Evolutionary conservation across 345 rosid species (phyloP), one percentile per base, ranked within the genome.

Genomic region (Anacardium occidentale): DNA sequence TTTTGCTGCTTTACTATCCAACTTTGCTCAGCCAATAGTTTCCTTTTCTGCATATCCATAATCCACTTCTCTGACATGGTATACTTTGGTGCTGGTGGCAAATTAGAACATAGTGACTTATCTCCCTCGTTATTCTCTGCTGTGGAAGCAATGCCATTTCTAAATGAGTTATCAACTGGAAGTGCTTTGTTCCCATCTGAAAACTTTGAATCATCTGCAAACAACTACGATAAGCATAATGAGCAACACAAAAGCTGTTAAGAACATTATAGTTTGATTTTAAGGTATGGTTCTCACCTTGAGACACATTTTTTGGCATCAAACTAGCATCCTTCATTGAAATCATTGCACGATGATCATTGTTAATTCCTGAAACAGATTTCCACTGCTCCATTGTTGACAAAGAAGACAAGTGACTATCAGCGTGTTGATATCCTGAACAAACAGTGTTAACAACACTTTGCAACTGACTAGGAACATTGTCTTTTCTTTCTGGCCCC

Each of bases 51-150:
- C 68, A 77, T 82, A 83, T 88, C 88, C 83, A 83, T 78, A 65
- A 93, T 79, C 98, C 97, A 93, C 62, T 88, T 93, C 83, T 93
- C 94, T 64, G 82, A 85, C 94, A 88, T 89, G 32, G 97, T 91
- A 74, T 80, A 79, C 85, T 84, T 89, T 50, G 93, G 93, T 66
- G 87, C 73, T 52, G 82, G 87, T 51, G 68, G 81, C 20, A 77
- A 58, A 74, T 79, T 84, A 66, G 69, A 55, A 76, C 79, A 68
- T 56, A 78, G 74, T 48, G 82, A 79, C 69, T 68, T 85, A 71
- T 79, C 91, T 74, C 84, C 93, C 73, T 79, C 88, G 14, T 80
- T 89, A 74, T 87, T 86, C 63, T 84, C 91, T 77, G 81, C 64
- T 25, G 81, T 61, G 75, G 72, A 67, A 73, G 44, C 68, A 62